These are phyloP conservation scores for Stylonectria norvegica DNA, from an alignment of 2,329 filamentous ascomycete genomes.

Conservation along the genomic window DNA sequence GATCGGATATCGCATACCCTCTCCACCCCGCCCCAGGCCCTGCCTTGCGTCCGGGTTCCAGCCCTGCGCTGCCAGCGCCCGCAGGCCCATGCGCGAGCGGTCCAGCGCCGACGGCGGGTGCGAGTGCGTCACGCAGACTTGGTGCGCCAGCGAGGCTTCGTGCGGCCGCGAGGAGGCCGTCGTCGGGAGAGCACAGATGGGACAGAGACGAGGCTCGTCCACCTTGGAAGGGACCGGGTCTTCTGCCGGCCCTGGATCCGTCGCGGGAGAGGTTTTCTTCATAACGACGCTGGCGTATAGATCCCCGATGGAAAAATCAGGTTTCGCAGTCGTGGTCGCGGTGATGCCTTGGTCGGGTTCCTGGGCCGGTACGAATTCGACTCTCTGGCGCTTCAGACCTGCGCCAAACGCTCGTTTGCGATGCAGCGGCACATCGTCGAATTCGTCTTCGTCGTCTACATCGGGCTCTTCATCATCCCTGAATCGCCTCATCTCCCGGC, in stretches of 20 bases:
- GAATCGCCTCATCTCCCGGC: conserved; percentile 25
- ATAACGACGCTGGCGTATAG: conserved; percentile 66
- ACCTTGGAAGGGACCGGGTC: conserved; percentile 18
- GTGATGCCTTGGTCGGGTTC: conserved; percentile 31
- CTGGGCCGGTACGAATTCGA: conserved; percentile 57
- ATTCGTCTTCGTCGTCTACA: conserved; percentile 29
- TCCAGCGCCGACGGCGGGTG: conserved; percentile 71
- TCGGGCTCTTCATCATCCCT: conserved; percentile 21
- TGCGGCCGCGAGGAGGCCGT: conserved; percentile 41
- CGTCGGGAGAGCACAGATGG: conserved; percentile 36
- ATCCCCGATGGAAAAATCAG: conserved; percentile 42
- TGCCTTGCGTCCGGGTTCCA: conserved; percentile 71
- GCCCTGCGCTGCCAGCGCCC: conserved; percentile 62
- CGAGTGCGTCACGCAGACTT: conserved; percentile 65
- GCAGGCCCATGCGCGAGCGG: conserved; percentile 65
- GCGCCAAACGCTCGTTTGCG: conserved; percentile 53
- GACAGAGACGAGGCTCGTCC: conserved; percentile 26
- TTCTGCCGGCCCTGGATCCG: conserved; percentile 2
- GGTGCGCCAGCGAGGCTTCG: conserved; percentile 65
- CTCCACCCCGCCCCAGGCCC: conserved; percentile 68
- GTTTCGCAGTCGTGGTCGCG: conserved; percentile 9
- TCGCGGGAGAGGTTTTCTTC: conserved; percentile 24
- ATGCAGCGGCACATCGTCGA: conserved; percentile 51
- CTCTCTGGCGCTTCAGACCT: conserved; percentile 50
- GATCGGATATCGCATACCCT: conserved; percentile 73